Base-by-base conservation (phyloP, 306 rosid genomes). In the Medicago ruthenica region DNA sequence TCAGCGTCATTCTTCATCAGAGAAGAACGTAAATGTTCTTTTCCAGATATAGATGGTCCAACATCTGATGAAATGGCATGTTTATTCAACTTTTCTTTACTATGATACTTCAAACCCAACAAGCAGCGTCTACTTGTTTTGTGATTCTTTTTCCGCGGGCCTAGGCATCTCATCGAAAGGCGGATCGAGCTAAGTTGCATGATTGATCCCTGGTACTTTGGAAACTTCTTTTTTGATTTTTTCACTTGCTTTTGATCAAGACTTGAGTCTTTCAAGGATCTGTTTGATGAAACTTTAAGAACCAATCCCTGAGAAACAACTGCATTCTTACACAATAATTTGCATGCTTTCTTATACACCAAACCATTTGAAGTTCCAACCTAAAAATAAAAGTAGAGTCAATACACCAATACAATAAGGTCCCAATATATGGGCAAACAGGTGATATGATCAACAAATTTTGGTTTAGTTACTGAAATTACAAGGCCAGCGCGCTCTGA, bases 21-120 rank as follows among this genome's bases (percentile, higher is more conserved):
- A 34, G 83, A 55, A 53, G 80, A 24, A 65, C 59, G 13, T 44
- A 70, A 76, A 53, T 21, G 63, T 62, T 84, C 60, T 66, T 77
- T 81, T 45, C 82, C 88, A 51, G 85, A 62, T 22, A 86, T 91
- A 72, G 92, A 90, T 61, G 93, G 92, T 67, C 81, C 88, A 48
- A 48, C n/a, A 71, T 85, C 90, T 45, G 91, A 83, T 58, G 80
- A 73, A 16, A 50, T 22, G 75, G 77, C 50, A 67, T 58, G 54
- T 48, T 59, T 82, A 45, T 78, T 77, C 73, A 78, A 16, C 55
- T 77, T 78, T 48, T 54, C 84, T 65, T 80, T 88, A 9, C 45
- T 45, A 34, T 41, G 74, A 68, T 15, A 70, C 76, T 79, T 87
- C 64, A 45, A 37, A 27, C 31, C 31, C 31, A 27, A 27, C 67